These are phyloP conservation scores for Daldinia sp. DNA, from an alignment of 2,329 filamentous ascomycete species.

Conservation along the genomic window DNA sequence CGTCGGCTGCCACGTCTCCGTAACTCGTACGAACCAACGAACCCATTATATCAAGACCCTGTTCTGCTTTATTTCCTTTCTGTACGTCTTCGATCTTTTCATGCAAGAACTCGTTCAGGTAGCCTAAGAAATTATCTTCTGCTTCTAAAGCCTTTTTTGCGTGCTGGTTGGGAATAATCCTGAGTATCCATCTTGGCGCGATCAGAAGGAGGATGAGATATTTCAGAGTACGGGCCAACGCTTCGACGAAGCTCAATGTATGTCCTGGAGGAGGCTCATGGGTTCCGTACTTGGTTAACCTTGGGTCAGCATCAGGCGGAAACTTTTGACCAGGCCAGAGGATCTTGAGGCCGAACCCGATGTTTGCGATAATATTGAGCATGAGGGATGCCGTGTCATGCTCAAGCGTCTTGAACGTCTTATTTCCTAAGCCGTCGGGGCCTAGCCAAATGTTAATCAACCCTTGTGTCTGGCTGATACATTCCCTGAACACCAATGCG, in stretches of 20 bases:
- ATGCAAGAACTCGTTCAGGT: conserved; percentile 76
- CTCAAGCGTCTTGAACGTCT: conserved; percentile 68
- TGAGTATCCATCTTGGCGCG: conserved; percentile 67
- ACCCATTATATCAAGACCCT: conserved; percentile 66
- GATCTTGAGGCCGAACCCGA: conserved; percentile 76
- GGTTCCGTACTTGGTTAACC: conserved; percentile 61
- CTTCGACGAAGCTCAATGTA: conserved; percentile 73
- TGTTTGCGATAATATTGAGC: conserved; percentile 70
- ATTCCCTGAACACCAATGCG: conserved; percentile 72
- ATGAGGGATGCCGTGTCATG: conserved; percentile 74
- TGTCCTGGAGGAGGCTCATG: conserved; percentile 64
- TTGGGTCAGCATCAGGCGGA: conserved; percentile 58
- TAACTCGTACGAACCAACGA: conserved; percentile 62
- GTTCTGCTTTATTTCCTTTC: conserved; percentile 54
- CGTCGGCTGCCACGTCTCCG: conserved; percentile 44
- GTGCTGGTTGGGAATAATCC: conserved; percentile 62
- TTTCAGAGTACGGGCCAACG: conserved; percentile 71
- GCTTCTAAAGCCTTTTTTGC: conserved; percentile 66
- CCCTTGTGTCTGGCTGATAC: conserved; percentile 70
- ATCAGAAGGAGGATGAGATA: conserved; percentile 73
- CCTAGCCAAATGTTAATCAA: conserved; percentile 71
- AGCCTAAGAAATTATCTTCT: conserved; percentile 72
- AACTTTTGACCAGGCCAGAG: conserved; percentile 72
- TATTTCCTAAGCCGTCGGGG: conserved; percentile 55
- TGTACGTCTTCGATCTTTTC: conserved; percentile 65